phyloP scores from a whole-genome alignment of 148 eudicot genomes.

The Chenopodium quinoa region DNA sequence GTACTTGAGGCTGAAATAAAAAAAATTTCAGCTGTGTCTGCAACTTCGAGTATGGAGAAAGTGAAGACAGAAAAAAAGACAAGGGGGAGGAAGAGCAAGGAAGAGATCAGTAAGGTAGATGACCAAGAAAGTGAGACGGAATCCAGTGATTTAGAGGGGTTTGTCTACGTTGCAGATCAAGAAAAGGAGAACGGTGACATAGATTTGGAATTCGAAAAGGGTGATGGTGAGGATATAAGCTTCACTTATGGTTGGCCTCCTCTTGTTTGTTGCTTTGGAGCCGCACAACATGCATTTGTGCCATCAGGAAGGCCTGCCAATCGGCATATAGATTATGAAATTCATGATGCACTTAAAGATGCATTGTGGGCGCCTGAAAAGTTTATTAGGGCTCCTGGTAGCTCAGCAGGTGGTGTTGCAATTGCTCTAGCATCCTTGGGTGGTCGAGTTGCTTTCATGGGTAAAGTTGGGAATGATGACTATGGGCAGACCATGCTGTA shows the following conservation, averaged over 20 bases:
- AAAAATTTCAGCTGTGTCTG: conserved; percentile 41
- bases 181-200: conserved; percentile 50
- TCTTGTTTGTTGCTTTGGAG: conserved; percentile 89
- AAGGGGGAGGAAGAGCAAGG: conserved; percentile 57
- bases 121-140: conserved; percentile 45
- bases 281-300: conserved; percentile 74
- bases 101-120: conserved; percentile 33
- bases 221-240: conserved; percentile 60
- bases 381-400: conserved; percentile 82
- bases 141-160: conserved; percentile 43
- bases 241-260: conserved; percentile 79
- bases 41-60: conserved; percentile 35
- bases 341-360: conserved; percentile 63
- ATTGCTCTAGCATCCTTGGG: conserved; percentile 71
- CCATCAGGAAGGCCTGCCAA: conserved; percentile 82
- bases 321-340: conserved; percentile 70
- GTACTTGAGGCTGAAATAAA: neutral
- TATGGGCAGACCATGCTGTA: conserved; percentile 69
- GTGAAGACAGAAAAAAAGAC: conserved; percentile 42
- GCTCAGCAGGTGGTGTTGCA: conserved; percentile 84
- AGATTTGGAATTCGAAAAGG: conserved; percentile 45
- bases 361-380: conserved; percentile 78
- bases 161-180: conserved; percentile 24
- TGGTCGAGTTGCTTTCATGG: conserved; percentile 90
- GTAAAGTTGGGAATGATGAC: conserved; percentile 84